Base-by-base conservation (phyloP, 2,329 filamentous ascomycete genomes). In the Beauveria caledonica region DNA sequence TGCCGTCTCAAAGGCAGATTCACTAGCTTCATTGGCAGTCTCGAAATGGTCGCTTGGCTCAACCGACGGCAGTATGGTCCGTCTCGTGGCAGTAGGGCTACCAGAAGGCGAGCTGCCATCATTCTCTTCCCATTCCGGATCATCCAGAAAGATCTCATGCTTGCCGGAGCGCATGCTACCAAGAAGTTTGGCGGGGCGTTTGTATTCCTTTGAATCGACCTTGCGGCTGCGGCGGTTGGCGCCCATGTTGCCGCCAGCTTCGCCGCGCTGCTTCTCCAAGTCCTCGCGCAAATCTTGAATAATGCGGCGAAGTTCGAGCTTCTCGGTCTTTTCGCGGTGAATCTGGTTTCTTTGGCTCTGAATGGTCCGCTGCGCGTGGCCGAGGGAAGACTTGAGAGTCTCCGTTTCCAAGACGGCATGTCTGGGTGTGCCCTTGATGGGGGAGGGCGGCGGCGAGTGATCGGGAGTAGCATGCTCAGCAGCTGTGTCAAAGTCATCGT, bases 261-360 rank as follows among this genome's bases (percentile, higher is more conserved):
- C 82, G 60, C 78, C 84, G 62, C 86, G 83, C 51, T 84, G 75
- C 73, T 91, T 81, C 69, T 89, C 94, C 29, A 99, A 77, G 69
- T 99, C 94, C 70, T 99, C 94, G 40, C 92, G 86, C 25, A 93
- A 88, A 68, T 99, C 94, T 75, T 97, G 93, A 33, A 97, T 84
- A 83, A 99, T 90, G 62, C 93, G 89, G 75, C 91, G 92, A 58
- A 97, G 83, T 74, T 99, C 94, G 29, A 97, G 84, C 79, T 97
- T 99, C 74, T 99, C 94, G 0, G 93, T 97, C 85, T 97, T 99
- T 74, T 99, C 94, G 39, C 94, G 89, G 73, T 99, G 93, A 51
- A 97, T 89, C 68, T 92, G 96, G 72, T 89, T 92, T 74, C 96
- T 92, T 66, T 97, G 84, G 68, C 91, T 96, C 72, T 97, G 93